These are phyloP conservation scores for Miscanthus lutarioriparius DNA, from an alignment of 176 grass and related monocot genomes.

Conservation along the genomic window DNA sequence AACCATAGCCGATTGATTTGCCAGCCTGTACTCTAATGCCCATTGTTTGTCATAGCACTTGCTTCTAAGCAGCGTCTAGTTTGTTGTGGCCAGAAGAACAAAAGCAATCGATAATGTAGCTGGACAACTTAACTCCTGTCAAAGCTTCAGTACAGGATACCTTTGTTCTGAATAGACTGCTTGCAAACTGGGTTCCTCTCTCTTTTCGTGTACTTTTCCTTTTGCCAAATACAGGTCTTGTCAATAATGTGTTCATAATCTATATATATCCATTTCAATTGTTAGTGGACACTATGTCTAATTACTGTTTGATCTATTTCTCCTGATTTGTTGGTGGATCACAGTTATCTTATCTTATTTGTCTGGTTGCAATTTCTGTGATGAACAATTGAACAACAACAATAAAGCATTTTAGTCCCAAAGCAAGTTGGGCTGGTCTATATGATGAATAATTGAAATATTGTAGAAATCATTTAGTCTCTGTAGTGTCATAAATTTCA, in stretches of 20 bases:
- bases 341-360: neutral
- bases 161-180: neutral
- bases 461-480: neutral
- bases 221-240: no score
- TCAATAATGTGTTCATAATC: neutral
- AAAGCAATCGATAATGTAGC: neutral
- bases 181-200: neutral
- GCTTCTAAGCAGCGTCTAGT: conserved; percentile 33
- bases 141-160: conserved; percentile 17
- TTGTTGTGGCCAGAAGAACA: neutral
- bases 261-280: neutral
- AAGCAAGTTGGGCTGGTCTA: neutral
- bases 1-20: neutral
- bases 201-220: neutral
- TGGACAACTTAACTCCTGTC: neutral
- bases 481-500: neutral
- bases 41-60: neutral
- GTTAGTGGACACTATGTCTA: neutral
- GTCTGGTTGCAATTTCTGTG: neutral
- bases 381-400: neutral
- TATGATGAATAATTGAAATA: neutral
- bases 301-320: neutral
- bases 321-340: neutral
- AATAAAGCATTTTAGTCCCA: neutral
- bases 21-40: conserved; percentile 1